phyloP scores from a whole-genome alignment of 2,329 filamentous ascomycete genomes.

The Exophiala xenobiotica region DNA sequence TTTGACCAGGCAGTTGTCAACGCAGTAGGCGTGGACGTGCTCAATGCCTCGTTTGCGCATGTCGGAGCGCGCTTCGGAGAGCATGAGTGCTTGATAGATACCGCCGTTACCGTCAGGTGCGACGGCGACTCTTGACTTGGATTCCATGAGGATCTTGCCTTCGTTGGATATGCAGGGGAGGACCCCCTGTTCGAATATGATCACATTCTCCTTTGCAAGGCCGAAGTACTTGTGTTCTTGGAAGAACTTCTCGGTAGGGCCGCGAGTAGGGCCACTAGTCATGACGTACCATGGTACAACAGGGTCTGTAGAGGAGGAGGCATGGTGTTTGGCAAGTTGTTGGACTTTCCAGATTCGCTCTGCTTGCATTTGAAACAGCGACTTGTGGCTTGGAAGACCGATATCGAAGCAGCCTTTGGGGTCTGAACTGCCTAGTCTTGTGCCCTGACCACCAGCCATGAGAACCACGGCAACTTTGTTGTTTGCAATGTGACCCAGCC shows the following conservation, averaged over 20 bases:
- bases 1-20: constrained; percentile 98
- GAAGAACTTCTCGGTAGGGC: constrained; percentile 92
- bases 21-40: constrained; percentile 96
- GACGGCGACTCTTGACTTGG: constrained; percentile 85
- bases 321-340: constrained; percentile 71
- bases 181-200: constrained; percentile 95
- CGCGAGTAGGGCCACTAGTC: constrained; percentile 92
- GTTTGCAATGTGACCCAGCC: constrained; percentile 63
- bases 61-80: constrained; percentile 76
- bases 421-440: constrained; percentile 86
- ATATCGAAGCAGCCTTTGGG: constrained; percentile 99
- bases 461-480: constrained; percentile 82
- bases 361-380: constrained; percentile 95
- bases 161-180: constrained; percentile 96
- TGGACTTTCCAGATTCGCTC: constrained; percentile 89
- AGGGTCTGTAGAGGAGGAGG: constrained; percentile 55
- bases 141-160: constrained; percentile 92
- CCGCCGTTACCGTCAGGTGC: constrained; percentile 97
- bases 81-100: constrained; percentile 87
- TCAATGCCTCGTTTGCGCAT: constrained; percentile 86
- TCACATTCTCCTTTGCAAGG: constrained; percentile 76
- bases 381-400: constrained; percentile 86
- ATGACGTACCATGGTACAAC: constrained; percentile 98
- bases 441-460: constrained; percentile 97
- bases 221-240: constrained; percentile 88